These are phyloP conservation scores for Hygrocybe coccinea DNA, from an alignment of 768 basidiomycete genomes.

Conservation along the genomic window DNA sequence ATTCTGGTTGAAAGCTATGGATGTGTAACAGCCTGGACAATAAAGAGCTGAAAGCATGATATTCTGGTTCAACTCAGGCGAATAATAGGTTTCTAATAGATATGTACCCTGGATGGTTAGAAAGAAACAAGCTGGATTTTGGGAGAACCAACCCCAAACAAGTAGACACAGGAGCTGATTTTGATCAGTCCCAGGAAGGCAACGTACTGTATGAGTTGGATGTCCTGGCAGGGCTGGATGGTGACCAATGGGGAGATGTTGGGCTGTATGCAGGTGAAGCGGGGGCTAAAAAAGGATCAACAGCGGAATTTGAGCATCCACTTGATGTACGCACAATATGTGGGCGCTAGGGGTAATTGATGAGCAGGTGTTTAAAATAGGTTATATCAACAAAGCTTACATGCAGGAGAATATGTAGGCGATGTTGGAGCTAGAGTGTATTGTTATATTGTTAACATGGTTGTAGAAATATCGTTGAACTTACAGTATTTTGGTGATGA, in stretches of 20 bases:
- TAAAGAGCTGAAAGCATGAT: no score
- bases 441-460: conserved; percentile 11
- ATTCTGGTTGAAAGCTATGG: no score
- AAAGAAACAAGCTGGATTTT: no score
- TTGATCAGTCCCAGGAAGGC: background rate
- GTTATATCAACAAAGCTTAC: conserved; percentile 43
- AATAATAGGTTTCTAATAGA: no score
- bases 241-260: conserved; percentile 80
- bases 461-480: conserved; percentile 24
- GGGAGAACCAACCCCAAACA: no score
- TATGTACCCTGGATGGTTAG: no score
- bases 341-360: conserved; percentile 44
- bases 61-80: no score
- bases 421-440: conserved; percentile 74
- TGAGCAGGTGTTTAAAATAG: conserved; percentile 8
- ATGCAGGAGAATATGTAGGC: conserved; percentile 83
- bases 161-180: no score
- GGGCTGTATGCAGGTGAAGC: conserved; percentile 85
- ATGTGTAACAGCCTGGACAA: no score
- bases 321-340: conserved; percentile 59
- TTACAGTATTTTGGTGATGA: conserved; percentile 89
- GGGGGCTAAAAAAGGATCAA: conserved; percentile 47
- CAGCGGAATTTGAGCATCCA: background rate
- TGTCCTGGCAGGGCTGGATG: conserved; percentile 63
- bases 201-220: conserved; percentile 2